phyloP scores from a whole-genome alignment of 139 green algal species.

The Picochlorum sp. region DNA sequence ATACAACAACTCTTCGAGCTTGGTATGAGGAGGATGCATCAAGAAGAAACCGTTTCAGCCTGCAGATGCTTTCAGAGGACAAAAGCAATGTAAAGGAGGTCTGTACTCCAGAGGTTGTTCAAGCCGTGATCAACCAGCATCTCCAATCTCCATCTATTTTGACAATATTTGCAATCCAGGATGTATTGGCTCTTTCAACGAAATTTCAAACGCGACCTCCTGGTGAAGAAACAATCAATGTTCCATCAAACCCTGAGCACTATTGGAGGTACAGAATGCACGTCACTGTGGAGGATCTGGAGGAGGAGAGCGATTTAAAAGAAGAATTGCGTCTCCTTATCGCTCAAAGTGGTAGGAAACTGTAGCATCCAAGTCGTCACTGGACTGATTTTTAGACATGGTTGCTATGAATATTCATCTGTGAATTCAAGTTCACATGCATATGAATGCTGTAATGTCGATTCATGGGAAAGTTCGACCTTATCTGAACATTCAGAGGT shows the following conservation, averaged over 20 bases:
- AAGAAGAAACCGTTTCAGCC: slow-evolving; percentile 58
- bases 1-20: slow-evolving; percentile 71
- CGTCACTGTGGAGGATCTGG: slow-evolving; percentile 41
- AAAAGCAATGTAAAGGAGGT: slow-evolving; percentile 8
- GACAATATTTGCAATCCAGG: slow-evolving; percentile 84
- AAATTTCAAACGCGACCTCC: slow-evolving; percentile 28
- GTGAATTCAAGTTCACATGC: too few relatives aligned
- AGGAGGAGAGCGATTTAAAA: slow-evolving; percentile 19
- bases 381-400: too few relatives aligned
- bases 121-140: slow-evolving; percentile 78
- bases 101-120: slow-evolving; percentile 70
- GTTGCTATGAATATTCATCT: too few relatives aligned
- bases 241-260: slow-evolving; percentile 84
- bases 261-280: slow-evolving; percentile 82
- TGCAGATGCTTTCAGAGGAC: slow-evolving; percentile 20
- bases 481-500: too few relatives aligned
- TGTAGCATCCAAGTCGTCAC: too few relatives aligned
- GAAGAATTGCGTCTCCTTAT: not conserved
- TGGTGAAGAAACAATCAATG: slow-evolving; percentile 89
- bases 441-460: too few relatives aligned
- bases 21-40: slow-evolving; percentile 78
- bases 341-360: not conserved
- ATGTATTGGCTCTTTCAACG: slow-evolving; percentile 39
- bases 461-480: too few relatives aligned
- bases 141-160: slow-evolving; percentile 57